Base-by-base conservation (phyloP, 2,329 filamentous ascomycete species). In the Curvularia spicifera region DNA sequence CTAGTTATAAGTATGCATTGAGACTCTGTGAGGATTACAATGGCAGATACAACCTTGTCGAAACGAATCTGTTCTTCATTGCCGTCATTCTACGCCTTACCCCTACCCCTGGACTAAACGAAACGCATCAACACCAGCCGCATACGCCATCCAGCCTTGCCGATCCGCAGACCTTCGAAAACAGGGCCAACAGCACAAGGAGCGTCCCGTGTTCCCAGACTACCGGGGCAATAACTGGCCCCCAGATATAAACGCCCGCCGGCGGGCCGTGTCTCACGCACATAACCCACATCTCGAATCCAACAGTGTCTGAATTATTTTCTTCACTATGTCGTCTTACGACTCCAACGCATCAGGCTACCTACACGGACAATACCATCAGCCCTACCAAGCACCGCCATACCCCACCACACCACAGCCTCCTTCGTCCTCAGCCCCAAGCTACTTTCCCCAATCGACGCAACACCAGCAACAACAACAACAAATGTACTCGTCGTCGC, bases 261-360 rank as follows among this genome's bases (percentile, higher is more conserved):
- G 7, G 15, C 33, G 33, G 33, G 13, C 35, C 12, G 37, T 22
- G 22, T 44, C 37, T 9, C 13, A 26, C 42, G 24, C 42, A 28
- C 24, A 44, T 12, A 33, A 22, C 8, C 7, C 39, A 5, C 10
- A 37, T 12, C 33, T 20, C n/a, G 24, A 28, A 46, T 15, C 31
- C 18, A 18, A 18, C 18, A 18, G 3, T 6, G 9, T 28, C 9
- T 9, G 15, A 8, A 13, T 40, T 40, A 37, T 52, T 5, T 15
- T 33, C 5, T 54, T 28, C 52, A 61, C 37, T 9, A 65, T 70
- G 67, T 69, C 67, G 24, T 69, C 67, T 28, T 69, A 66, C 60
- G 63, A 57, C 56, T 66, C 66, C 18, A 61, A 54, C 55, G 60
- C 57, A 43, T 66, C 59, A 3, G 61, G 57, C 24, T 61, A 65